phyloP scores from a whole-genome alignment of 352 stramenopile species.

The Stephanocyclus meneghinianus region DNA sequence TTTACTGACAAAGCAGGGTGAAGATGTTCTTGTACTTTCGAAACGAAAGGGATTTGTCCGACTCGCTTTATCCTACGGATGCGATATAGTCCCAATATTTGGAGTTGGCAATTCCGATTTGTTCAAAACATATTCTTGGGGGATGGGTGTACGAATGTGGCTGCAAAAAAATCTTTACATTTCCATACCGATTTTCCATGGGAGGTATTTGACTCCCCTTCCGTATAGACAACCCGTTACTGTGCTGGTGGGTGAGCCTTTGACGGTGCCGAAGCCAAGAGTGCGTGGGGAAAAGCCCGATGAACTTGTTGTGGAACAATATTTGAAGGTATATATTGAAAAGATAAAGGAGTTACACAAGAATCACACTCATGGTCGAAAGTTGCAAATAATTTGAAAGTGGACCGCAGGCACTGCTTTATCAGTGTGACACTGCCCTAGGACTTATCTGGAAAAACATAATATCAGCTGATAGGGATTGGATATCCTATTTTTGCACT shows the following conservation, averaged over 20 bases:
- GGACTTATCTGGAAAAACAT: too few species aligned
- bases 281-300: slow-evolving; percentile 41
- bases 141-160: slow-evolving; percentile 10
- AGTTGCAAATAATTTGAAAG: slow-evolving; percentile 29
- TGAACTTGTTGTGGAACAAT: slow-evolving; percentile 52
- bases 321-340: slow-evolving; percentile 61
- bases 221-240: slow-evolving; percentile 49
- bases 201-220: slow-evolving; percentile 53
- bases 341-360: slow-evolving; percentile 57
- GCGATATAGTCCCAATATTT: slow-evolving; percentile 57
- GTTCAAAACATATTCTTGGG: slow-evolving; percentile 28
- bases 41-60: slow-evolving; percentile 71
- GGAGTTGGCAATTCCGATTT: slow-evolving; percentile 57
- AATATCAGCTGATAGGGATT: too few species aligned
- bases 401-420: neutral
- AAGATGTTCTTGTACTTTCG: slow-evolving; percentile 57
- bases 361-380: slow-evolving; percentile 34
- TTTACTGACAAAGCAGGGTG: slow-evolving; percentile 41
- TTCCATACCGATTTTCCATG: slow-evolving; percentile 61
- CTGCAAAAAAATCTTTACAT: slow-evolving; percentile 31
- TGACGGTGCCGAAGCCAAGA: slow-evolving; percentile 40
- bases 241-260: slow-evolving; percentile 55
- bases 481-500: too few species aligned
- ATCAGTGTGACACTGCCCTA: too few species aligned
- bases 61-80: slow-evolving; percentile 54